These are phyloP conservation scores for Sanguinoderma infundibulare DNA, from an alignment of 1,284 basidiomycete genomes.

Conservation along the genomic window DNA sequence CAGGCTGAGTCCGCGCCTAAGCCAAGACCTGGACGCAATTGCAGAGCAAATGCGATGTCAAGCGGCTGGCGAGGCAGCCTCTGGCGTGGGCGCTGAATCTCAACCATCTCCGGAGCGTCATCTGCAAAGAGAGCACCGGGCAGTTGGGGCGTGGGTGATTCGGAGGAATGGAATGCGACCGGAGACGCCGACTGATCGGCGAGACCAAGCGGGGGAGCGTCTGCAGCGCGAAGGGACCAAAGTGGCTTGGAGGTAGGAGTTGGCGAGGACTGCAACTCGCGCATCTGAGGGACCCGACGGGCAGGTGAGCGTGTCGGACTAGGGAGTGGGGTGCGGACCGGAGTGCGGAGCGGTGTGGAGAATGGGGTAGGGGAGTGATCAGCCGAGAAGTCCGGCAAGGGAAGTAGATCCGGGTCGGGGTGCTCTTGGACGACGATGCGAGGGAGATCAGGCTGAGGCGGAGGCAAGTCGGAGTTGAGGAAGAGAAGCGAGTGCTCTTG, in stretches of 20 bases:
- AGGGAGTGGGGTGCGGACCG: slow-evolving; percentile 5
- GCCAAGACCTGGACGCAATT: slow-evolving; percentile 69
- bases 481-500: slow-evolving; percentile 30
- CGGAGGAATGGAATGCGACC: slow-evolving; percentile 3
- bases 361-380: slow-evolving; percentile 27
- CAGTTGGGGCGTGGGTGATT: slow-evolving; percentile 27
- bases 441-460: slow-evolving; percentile 24
- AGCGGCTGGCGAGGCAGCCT: slow-evolving; percentile 48
- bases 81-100: slow-evolving; percentile 33
- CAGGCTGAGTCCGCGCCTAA: slow-evolving; percentile 74
- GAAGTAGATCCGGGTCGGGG: slow-evolving; percentile 37
- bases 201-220: slow-evolving; percentile 35
- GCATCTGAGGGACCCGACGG: slow-evolving; percentile 35
- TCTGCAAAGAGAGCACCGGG: slow-evolving; percentile 32
- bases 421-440: slow-evolving; percentile 26
- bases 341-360: slow-evolving; percentile 29
- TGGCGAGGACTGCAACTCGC: slow-evolving; percentile 30
- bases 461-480: slow-evolving; percentile 19
- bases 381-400: slow-evolving; percentile 29
- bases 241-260: slow-evolving; percentile 38
- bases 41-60: slow-evolving; percentile 77
- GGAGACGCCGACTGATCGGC: slow-evolving; percentile 12
- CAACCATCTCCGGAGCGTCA: slow-evolving; percentile 24
- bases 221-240: slow-evolving; percentile 46
- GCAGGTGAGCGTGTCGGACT: slow-evolving; percentile 31